Conservation (phyloP, 805 yeast species). For the Suhomyces kilbournensis region DNA sequence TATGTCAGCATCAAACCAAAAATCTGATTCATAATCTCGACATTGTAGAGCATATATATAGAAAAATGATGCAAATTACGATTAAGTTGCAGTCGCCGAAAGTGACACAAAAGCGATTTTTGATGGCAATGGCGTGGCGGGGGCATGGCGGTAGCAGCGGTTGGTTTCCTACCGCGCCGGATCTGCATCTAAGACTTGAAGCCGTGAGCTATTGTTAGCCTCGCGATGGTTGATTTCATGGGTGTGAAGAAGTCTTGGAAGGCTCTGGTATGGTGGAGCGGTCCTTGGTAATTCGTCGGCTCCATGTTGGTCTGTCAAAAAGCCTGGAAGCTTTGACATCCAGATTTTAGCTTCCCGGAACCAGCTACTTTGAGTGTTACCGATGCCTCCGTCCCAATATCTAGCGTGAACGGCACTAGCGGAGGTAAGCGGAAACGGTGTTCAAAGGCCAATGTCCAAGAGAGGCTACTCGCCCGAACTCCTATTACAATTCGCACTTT, state of each 20-base stretch:
- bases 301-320: not conserved
- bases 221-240: not conserved
- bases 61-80: not conserved
- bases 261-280: not conserved
- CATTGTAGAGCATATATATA: not conserved
- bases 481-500: not conserved
- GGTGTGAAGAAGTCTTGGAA: not conserved
- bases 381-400: not conserved
- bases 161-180: slow-evolving; percentile 3
- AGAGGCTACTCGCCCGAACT: not conserved
- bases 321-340: not conserved
- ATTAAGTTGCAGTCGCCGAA: not conserved
- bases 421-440: not conserved
- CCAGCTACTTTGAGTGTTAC: not conserved
- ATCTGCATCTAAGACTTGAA: not conserved
- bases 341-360: not conserved
- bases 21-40: not conserved
- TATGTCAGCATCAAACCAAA: not conserved
- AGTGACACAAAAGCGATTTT: not conserved
- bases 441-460: not conserved
- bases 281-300: not conserved
- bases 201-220: not conserved
- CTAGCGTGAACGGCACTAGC: not conserved
- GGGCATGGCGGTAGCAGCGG: slow-evolving; percentile 3
- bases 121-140: slow-evolving; percentile 1